A percentile compares a stretch with the other conserved stretches of the same genome.
phyloP scores from a whole-genome alignment of 2,329 filamentous ascomycete genomes.

The Fusarium dimerum region DNA sequence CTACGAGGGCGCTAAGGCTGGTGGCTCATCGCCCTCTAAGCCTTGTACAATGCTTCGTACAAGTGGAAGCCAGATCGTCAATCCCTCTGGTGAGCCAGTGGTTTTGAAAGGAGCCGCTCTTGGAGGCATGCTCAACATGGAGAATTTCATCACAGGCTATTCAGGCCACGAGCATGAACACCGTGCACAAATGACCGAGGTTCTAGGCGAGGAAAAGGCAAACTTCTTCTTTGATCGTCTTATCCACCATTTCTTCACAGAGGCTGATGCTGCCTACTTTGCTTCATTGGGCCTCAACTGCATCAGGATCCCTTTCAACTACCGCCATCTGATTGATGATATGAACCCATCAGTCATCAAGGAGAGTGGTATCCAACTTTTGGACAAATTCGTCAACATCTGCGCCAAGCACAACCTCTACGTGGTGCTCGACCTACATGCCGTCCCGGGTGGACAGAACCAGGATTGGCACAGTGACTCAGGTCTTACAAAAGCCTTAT shows the following conservation, averaged over 20 bases:
- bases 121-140: constrained; percentile 46
- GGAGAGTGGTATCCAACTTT: constrained; percentile 47
- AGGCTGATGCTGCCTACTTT: constrained; percentile 59
- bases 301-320: constrained; percentile 62
- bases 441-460: constrained; percentile 47
- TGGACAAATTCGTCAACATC: constrained; percentile 50
- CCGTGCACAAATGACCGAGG: constrained; percentile 52
- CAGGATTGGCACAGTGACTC: constrained; percentile 50
- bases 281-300: constrained; percentile 58
- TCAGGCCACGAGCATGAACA: constrained; percentile 59
- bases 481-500: constrained; percentile 39
- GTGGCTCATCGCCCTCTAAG: constrained; percentile 4
- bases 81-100: constrained; percentile 44
- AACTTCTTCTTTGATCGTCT: constrained; percentile 62
- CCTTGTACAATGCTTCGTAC: constrained; percentile 34
- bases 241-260: constrained; percentile 60
- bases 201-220: constrained; percentile 56
- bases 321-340: constrained; percentile 57
- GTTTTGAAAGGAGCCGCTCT: constrained; percentile 42
- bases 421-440: constrained; percentile 47
- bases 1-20: neutral
- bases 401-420: constrained; percentile 45
- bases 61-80: constrained; percentile 42
- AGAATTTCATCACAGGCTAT: constrained; percentile 66
- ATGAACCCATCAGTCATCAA: constrained; percentile 51